Conservation (phyloP, 768 basidiomycete genomes). For the Naematelia aurantialba region DNA sequence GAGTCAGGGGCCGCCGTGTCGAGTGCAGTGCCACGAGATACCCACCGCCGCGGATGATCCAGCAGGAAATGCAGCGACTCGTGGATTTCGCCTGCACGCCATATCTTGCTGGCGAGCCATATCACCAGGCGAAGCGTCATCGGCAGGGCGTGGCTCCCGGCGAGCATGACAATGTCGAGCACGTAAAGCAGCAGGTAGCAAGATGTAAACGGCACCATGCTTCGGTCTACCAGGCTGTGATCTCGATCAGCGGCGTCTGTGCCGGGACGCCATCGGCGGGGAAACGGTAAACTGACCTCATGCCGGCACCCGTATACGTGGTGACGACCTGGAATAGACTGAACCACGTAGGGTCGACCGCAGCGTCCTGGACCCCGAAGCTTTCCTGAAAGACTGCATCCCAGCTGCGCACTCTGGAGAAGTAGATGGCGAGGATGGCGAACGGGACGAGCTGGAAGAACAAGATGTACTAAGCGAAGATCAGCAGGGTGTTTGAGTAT, state of each 20-base stretch:
- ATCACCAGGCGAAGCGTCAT: constrained; percentile 37
- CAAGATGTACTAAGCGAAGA: constrained; percentile 30
- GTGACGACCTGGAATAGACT: constrained; percentile 26
- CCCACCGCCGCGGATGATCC: constrained; percentile 45
- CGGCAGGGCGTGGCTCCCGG: constrained; percentile 46
- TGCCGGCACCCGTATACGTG: constrained; percentile 34
- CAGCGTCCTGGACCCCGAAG: constrained; percentile 21
- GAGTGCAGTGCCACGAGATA: not conserved
- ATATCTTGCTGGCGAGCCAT: constrained; percentile 42
- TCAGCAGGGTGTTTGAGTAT: not conserved
- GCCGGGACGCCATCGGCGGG: too few relatives aligned
- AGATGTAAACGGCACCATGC: constrained; percentile 30
- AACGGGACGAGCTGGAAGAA: constrained; percentile 36
- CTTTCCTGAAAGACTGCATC: constrained; percentile 22
- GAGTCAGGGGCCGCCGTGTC: not conserved
- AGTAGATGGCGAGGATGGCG: constrained; percentile 43
- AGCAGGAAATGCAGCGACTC: constrained; percentile 45
- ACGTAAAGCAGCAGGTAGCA: constrained; percentile 38
- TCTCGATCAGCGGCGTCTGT: not conserved
- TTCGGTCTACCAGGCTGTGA: constrained; percentile 35
- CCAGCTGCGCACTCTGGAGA: constrained; percentile 26
- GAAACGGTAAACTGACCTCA: constrained; percentile 40
- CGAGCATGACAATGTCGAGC: constrained; percentile 32
- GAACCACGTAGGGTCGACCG: constrained; percentile 36
- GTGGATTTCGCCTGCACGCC: constrained; percentile 24